Evolutionary conservation across 2,329 filamentous ascomycete genomes (phyloP).

Genomic region (Colletotrichum sansevieriae): DNA sequence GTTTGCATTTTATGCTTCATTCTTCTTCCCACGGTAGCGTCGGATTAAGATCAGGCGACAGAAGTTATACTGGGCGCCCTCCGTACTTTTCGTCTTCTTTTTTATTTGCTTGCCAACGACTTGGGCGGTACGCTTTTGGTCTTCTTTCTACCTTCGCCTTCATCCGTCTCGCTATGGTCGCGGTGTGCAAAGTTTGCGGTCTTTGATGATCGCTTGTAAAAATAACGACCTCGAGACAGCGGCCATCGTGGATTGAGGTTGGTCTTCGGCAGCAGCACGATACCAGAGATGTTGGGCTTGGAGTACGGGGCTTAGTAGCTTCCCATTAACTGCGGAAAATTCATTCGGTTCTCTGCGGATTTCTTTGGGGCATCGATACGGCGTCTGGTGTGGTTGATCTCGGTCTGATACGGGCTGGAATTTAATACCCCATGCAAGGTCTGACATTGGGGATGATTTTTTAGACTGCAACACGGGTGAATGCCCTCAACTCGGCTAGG

Average conservation of each 20-base stretch:
- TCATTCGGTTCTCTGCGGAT: background rate
- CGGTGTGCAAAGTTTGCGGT: constrained; percentile 35
- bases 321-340: background rate
- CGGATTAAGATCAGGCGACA: background rate
- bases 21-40: background rate
- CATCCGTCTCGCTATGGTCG: background rate
- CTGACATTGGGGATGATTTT: background rate
- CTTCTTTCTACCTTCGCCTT: constrained; percentile 4
- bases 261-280: background rate
- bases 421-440: constrained; percentile 17
- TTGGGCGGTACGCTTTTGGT: background rate
- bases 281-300: constrained; percentile 5
- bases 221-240: constrained; percentile 4
- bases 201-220: constrained; percentile 35
- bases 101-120: constrained; percentile 1
- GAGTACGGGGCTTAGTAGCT: constrained; percentile 33
- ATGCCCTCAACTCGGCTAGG: no score
- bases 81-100: background rate
- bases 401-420: background rate
- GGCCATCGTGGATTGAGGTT: background rate
- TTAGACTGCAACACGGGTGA: constrained; percentile 4
- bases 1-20: constrained; percentile 29
- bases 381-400: constrained; percentile 17
- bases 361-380: background rate
- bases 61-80: constrained; percentile 25